phyloP scores from a whole-genome alignment of 305 asterid species.

The Galium porrigens region DNA sequence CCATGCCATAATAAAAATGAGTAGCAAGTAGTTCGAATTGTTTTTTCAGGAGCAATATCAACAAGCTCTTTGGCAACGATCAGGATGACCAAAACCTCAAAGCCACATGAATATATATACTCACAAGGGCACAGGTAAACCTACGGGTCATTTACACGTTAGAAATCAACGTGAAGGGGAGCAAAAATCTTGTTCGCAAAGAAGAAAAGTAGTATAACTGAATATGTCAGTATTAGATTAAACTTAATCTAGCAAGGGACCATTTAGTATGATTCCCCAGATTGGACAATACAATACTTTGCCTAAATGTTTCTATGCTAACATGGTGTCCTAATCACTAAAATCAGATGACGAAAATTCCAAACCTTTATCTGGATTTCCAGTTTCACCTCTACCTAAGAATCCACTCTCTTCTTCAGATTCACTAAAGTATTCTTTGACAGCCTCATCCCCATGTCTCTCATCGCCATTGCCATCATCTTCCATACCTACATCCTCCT shows the following conservation, averaged over 20 bases:
- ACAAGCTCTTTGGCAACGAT: too few relatives aligned
- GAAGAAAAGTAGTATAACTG: neutral
- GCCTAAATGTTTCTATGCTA: constrained; percentile 2
- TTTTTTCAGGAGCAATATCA: too few relatives aligned
- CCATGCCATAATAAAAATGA: too few relatives aligned
- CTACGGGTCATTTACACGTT: neutral
- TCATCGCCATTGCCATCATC: constrained; percentile 20
- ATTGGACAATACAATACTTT: neutral
- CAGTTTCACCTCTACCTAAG: constrained; percentile 21
- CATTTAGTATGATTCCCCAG: neutral
- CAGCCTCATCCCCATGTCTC: constrained; percentile 19
- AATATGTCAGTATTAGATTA: neutral
- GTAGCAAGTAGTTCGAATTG: too few relatives aligned
- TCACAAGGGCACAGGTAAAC: too few relatives aligned
- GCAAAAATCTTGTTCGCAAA: neutral
- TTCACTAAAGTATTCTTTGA: constrained; percentile 25
- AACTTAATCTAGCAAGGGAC: neutral
- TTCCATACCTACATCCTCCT: constrained; percentile 14
- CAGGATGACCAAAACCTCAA: too few relatives aligned
- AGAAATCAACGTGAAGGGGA: neutral
- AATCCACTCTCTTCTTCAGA: constrained; percentile 31
- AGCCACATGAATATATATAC: too few relatives aligned
- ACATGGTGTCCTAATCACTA: constrained; percentile 30
- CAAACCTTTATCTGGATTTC: constrained; percentile 27
- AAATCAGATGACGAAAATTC: constrained; percentile 42